Conservation (phyloP, 1,284 basidiomycete genomes). For the Tilletia horrida region DNA sequence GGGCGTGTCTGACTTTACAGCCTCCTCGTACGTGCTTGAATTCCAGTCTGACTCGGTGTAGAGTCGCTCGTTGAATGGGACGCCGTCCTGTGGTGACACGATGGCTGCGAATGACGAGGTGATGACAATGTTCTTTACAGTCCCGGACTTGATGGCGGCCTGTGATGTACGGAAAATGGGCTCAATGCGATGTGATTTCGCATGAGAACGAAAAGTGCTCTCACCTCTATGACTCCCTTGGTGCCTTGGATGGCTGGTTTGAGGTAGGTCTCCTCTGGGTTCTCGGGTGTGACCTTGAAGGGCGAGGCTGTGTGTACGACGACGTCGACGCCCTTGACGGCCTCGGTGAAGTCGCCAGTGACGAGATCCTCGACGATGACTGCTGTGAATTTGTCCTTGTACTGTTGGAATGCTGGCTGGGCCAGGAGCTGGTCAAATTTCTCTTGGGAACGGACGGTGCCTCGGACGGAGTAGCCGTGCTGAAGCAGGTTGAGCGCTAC, state of each 20-base stretch:
- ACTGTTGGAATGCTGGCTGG: conserved; percentile 58
- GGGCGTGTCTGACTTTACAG: conserved; percentile 52
- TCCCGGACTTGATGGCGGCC: conserved; percentile 62
- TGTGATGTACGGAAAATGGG: conserved; percentile 30
- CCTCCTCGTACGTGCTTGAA: conserved; percentile 55
- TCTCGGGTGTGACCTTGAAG: conserved; percentile 39
- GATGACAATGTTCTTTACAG: conserved; percentile 64
- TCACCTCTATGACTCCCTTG: conserved; percentile 58
- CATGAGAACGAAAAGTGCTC: too few relatives aligned
- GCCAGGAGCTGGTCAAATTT: conserved; percentile 60
- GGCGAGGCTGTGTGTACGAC: conserved; percentile 65
- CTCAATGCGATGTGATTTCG: too few relatives aligned
- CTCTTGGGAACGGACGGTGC: conserved; percentile 61
- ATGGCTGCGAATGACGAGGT: conserved; percentile 65
- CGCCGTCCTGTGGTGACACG: conserved; percentile 24
- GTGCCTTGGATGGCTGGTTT: conserved; percentile 67
- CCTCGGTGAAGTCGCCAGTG: conserved; percentile 68
- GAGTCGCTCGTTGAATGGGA: conserved; percentile 49
- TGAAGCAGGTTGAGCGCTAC: conserved; percentile 58
- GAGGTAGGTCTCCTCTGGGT: conserved; percentile 58
- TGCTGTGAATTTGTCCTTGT: conserved; percentile 60
- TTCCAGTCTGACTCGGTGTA: conserved; percentile 67
- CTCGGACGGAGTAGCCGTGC: conserved; percentile 59
- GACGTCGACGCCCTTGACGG: conserved; percentile 66
- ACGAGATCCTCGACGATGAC: conserved; percentile 64